A percentile compares a stretch with the other conserved stretches of the same genome.
Evolutionary conservation across 306 rosid species (phyloP).

Genomic region (Glycine soja): DNA sequence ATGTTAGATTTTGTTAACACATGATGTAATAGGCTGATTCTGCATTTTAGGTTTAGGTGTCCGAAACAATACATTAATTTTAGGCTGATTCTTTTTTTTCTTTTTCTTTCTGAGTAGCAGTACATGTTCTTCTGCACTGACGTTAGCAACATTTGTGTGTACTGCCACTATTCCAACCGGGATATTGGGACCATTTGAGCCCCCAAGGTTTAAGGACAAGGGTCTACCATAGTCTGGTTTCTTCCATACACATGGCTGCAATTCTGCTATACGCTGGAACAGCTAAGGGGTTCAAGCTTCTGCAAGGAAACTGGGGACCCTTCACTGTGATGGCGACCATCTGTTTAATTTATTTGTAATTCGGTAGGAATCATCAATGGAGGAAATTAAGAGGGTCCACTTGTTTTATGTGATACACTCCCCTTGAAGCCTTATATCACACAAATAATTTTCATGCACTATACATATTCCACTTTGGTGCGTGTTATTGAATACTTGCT

Average conservation of each 20-base stretch:
- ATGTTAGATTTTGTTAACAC: too few species aligned
- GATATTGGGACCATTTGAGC: conserved; percentile 44
- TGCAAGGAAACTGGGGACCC: conserved; percentile 22
- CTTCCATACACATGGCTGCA: conserved; percentile 47
- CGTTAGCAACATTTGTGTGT: conserved; percentile 2
- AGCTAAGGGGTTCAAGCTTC: conserved; percentile 53
- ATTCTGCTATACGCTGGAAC: conserved; percentile 41
- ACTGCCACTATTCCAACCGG: conserved; percentile 18
- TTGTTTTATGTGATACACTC: conserved; percentile 39
- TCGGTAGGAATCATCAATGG: conserved; percentile 38
- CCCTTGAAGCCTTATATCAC: background rate
- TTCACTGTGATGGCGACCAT: conserved; percentile 34
- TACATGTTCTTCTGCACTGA: background rate
- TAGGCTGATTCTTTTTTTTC: too few species aligned
- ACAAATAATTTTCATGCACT: background rate
- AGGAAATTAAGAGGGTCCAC: conserved; percentile 46
- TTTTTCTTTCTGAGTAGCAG: background rate
- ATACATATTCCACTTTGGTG: conserved; percentile 34
- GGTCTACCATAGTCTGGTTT: conserved; percentile 47
- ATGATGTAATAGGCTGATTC: too few species aligned
- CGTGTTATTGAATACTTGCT: conserved; percentile 1
- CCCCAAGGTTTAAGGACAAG: conserved; percentile 21
- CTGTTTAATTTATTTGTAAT: conserved; percentile 42
- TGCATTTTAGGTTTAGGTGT: too few species aligned
- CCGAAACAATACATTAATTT: too few species aligned